These are phyloP conservation scores for Singerocomus rubriflavus DNA, from an alignment of 1,284 basidiomycete species.

Conservation along the genomic window DNA sequence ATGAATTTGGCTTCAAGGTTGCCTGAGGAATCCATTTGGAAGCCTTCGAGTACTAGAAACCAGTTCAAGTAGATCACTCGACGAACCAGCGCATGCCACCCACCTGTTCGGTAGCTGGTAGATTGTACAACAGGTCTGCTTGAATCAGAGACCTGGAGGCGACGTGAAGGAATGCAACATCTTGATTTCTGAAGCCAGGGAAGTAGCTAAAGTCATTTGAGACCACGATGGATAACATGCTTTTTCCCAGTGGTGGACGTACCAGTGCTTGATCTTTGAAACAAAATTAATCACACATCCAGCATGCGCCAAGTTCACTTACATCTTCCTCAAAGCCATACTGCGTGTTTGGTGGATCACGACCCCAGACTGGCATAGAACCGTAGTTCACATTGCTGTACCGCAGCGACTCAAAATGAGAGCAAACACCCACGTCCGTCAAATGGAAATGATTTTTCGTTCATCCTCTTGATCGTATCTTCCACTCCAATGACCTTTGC, in stretches of 20 bases:
- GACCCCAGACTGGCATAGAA: conserved; percentile 53
- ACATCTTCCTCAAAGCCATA: conserved; percentile 88
- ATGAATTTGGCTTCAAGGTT: conserved; percentile 55
- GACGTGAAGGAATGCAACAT: conserved; percentile 85
- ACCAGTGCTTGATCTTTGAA: conserved; percentile 64
- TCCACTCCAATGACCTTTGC: conserved; percentile 74
- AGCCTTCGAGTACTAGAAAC: conserved; percentile 47
- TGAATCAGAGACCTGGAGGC: conserved; percentile 78
- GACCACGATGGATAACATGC: not conserved
- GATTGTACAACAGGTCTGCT: conserved; percentile 89
- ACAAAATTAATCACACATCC: not conserved
- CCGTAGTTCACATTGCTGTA: not conserved
- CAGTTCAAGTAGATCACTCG: conserved; percentile 7
- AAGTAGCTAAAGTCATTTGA: conserved; percentile 58
- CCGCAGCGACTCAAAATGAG: not conserved
- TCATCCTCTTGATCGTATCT: conserved; percentile 46
- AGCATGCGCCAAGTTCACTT: conserved; percentile 18
- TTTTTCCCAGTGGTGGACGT: conserved; percentile 8
- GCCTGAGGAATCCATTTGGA: conserved; percentile 48
- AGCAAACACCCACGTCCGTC: conserved; percentile 55
- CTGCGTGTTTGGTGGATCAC: conserved; percentile 55
- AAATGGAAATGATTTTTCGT: conserved; percentile 44
- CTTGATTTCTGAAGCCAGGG: conserved; percentile 80
- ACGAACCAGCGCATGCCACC: conserved; percentile 5
- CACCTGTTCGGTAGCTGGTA: conserved; percentile 85